Evolutionary conservation across 768 basidiomycete genomes (phyloP).

Genomic region (Myochromella boudieri): DNA sequence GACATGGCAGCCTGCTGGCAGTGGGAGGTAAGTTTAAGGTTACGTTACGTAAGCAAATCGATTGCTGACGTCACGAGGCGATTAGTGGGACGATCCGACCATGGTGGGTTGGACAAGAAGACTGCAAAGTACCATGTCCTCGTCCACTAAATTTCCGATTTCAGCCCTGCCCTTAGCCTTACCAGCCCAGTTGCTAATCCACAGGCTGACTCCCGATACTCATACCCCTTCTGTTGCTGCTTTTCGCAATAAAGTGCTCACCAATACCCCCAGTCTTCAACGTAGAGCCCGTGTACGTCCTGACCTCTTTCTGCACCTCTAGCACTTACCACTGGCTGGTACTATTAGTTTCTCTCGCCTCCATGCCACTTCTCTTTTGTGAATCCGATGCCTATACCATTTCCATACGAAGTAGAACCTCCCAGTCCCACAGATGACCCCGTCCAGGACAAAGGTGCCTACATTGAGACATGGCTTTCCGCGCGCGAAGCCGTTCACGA

Average conservation of each 20-base stretch:
- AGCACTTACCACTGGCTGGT: background rate
- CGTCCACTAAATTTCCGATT: slow-evolving; percentile 34
- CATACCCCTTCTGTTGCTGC: slow-evolving; percentile 47
- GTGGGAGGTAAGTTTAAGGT: too few species aligned
- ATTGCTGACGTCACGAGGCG: too few species aligned
- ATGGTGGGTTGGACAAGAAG: too few species aligned
- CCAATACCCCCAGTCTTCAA: slow-evolving; percentile 60
- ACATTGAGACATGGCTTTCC: slow-evolving; percentile 78
- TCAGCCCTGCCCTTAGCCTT: slow-evolving; percentile 53
- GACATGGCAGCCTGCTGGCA: too few species aligned
- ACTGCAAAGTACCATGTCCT: too few species aligned
- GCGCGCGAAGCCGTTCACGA: slow-evolving; percentile 57
- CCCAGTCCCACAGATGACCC: slow-evolving; percentile 44
- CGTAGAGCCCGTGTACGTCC: slow-evolving; percentile 57
- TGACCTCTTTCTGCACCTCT: background rate
- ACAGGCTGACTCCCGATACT: slow-evolving; percentile 58
- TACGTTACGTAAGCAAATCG: too few species aligned
- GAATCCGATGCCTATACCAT: slow-evolving; percentile 77
- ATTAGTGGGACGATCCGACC: too few species aligned
- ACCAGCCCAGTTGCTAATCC: slow-evolving; percentile 38
- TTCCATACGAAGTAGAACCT: slow-evolving; percentile 75
- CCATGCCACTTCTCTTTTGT: slow-evolving; percentile 78
- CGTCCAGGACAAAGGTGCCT: slow-evolving; percentile 51
- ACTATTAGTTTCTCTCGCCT: slow-evolving; percentile 41
- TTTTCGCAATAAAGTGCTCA: slow-evolving; percentile 52